phyloP scores from a whole-genome alignment of 495 filamentous ascomycete genomes.

The Penicillium bialowiezense region DNA sequence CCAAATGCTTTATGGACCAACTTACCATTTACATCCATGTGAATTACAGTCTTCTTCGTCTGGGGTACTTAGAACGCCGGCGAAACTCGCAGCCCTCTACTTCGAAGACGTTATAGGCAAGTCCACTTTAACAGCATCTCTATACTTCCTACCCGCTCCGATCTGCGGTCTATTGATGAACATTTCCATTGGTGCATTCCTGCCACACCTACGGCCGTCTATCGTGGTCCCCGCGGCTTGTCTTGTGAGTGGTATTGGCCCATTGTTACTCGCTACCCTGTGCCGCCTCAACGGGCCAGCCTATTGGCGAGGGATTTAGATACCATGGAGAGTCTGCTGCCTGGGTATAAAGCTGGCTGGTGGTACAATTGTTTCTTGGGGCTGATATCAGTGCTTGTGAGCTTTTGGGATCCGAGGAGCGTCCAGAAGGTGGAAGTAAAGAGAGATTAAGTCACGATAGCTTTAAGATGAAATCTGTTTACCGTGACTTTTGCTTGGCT shows the following conservation, averaged over 20 bases:
- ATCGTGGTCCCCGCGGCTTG: conserved; percentile 34
- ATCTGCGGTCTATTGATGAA: conserved; percentile 43
- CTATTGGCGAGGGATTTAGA: conserved; percentile 44
- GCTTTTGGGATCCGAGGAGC: conserved; percentile 36
- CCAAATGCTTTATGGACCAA: conserved; percentile 47
- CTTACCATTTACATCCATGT: conserved; percentile 35
- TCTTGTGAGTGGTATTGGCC: conserved; percentile 33
- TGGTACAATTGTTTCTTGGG: conserved; percentile 48
- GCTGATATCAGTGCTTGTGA: conserved; percentile 35
- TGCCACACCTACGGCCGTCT: conserved; percentile 38
- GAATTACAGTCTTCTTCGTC: conserved; percentile 40
- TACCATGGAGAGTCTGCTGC: conserved; percentile 25
- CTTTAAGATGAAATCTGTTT: too few species aligned
- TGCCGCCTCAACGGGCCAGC: conserved; percentile 28
- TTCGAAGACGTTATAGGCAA: conserved; percentile 28
- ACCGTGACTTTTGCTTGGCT: too few species aligned
- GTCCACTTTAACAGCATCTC: conserved; percentile 31
- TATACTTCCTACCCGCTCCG: conserved; percentile 49
- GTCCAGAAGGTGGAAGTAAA: conserved; percentile 22
- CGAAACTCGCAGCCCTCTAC: conserved; percentile 29
- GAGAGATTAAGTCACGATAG: conserved; percentile 5
- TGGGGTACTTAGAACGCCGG: conserved; percentile 34
- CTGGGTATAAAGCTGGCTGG: conserved; percentile 52
- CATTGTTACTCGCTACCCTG: conserved; percentile 40
- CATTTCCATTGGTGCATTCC: conserved; percentile 42